phyloP scores from a whole-genome alignment of 2,329 filamentous ascomycete genomes.

The Aspergillus alliaceus region DNA sequence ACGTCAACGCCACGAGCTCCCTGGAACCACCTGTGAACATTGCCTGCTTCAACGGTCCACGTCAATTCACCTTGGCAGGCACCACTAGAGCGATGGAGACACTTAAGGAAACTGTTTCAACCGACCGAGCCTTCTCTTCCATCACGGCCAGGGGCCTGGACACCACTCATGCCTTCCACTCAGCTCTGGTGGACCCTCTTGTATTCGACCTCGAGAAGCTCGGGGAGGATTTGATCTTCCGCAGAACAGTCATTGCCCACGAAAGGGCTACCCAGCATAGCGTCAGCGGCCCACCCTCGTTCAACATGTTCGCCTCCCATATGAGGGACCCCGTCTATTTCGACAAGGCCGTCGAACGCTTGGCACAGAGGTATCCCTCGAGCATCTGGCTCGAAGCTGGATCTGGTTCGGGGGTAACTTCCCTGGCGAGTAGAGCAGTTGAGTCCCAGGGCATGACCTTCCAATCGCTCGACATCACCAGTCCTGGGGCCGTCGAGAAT shows the following conservation, averaged over 20 bases:
- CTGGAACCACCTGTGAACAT: not conserved
- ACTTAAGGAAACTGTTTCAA: not conserved
- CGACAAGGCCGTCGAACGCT: slow-evolving; percentile 42
- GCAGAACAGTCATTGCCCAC: not conserved
- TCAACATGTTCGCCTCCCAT: slow-evolving; percentile 26
- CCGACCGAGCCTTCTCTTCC: not conserved
- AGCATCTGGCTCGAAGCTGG: slow-evolving; percentile 45
- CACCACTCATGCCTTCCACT: not conserved
- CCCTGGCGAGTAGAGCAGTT: slow-evolving; percentile 29
- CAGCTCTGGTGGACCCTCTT: not conserved
- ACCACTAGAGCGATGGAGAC: not conserved
- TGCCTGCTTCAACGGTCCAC: not conserved
- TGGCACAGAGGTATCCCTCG: slow-evolving; percentile 27
- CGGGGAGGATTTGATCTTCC: not conserved
- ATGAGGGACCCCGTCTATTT: slow-evolving; percentile 51
- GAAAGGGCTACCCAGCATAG: not conserved
- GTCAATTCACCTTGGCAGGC: not conserved
- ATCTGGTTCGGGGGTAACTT: slow-evolving; percentile 28
- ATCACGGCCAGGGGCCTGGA: not conserved
- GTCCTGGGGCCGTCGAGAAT: not conserved
- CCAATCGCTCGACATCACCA: slow-evolving; percentile 7
- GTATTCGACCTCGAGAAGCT: not conserved
- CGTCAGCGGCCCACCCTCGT: not conserved
- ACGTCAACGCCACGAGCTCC: not conserved
- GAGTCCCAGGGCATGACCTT: not conserved